Percentiles rank a stretch among this genome's conserved stretches.
phyloP scores from a whole-genome alignment of 495 filamentous ascomycete genomes.

The Chlorociboria aeruginascens region DNA sequence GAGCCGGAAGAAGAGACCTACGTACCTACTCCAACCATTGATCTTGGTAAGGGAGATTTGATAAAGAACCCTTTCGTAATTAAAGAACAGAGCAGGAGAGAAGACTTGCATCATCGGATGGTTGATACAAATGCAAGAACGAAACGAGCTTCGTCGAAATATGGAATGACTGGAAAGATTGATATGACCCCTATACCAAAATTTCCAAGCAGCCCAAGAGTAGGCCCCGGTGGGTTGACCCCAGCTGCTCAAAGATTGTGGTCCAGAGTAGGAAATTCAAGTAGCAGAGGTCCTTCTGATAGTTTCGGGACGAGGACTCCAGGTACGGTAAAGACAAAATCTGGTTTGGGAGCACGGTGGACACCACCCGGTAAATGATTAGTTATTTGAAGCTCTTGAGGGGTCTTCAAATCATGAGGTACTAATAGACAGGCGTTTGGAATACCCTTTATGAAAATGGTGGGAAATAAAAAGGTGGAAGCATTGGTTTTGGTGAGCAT shows the following conservation, averaged over 20 bases:
- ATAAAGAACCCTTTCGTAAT: conserved; percentile 77
- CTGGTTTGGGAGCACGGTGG: conserved; percentile 39
- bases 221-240: conserved; percentile 47
- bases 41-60: conserved; percentile 46
- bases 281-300: conserved; percentile 34
- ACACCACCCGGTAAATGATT: conserved; percentile 24
- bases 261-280: conserved; percentile 47
- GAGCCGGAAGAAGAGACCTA: conserved; percentile 35
- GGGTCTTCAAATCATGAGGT: too few species aligned
- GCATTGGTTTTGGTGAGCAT: background rate
- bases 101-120: conserved; percentile 79
- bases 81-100: conserved; percentile 59
- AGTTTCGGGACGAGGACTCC: conserved; percentile 33
- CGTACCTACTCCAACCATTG: conserved; percentile 8
- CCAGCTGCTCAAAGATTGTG: conserved; percentile 76
- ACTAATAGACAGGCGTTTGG: too few species aligned
- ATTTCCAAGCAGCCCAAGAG: conserved; percentile 63
- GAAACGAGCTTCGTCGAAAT: conserved; percentile 42
- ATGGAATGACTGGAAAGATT: conserved; percentile 41
- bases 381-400: too few species aligned
- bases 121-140: conserved; percentile 72
- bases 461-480: too few species aligned
- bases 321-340: conserved; percentile 21
- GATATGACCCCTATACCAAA: conserved; percentile 52
- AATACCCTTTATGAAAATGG: too few species aligned